These are phyloP conservation scores for Dioszegia hungarica DNA, from an alignment of 768 basidiomycete genomes.

Conservation along the genomic window DNA sequence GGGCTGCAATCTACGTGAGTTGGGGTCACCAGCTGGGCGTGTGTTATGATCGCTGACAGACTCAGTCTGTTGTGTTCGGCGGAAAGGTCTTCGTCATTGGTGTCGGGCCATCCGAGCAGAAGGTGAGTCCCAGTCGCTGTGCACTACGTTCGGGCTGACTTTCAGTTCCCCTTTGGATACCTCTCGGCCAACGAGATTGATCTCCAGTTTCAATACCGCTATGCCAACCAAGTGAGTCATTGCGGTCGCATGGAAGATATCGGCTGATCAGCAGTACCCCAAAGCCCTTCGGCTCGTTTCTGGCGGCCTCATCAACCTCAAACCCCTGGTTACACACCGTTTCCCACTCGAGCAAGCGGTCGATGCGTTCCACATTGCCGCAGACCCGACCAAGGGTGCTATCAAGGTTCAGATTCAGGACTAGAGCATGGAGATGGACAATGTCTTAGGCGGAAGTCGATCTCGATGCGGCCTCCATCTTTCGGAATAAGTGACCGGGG, in stretches of 20 bases:
- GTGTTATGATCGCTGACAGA: background rate
- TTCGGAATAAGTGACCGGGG: too few species aligned
- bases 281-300: slow-evolving; percentile 50
- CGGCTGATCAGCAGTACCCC: slow-evolving; percentile 42
- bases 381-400: slow-evolving; percentile 46
- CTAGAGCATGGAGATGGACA: too few species aligned
- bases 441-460: too few species aligned
- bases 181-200: slow-evolving; percentile 50
- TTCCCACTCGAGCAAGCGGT: slow-evolving; percentile 49
- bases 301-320: slow-evolving; percentile 48
- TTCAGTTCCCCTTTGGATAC: slow-evolving; percentile 49
- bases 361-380: slow-evolving; percentile 50
- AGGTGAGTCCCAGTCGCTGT: slow-evolving; percentile 17
- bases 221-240: slow-evolving; percentile 45
- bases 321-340: slow-evolving; percentile 52
- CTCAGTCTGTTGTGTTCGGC: slow-evolving; percentile 48
- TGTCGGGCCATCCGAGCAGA: slow-evolving; percentile 49
- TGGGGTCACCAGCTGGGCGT: background rate
- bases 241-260: background rate
- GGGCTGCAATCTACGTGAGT: slow-evolving; percentile 50
- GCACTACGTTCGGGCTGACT: background rate
- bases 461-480: too few species aligned
- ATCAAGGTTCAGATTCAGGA: slow-evolving; percentile 51
- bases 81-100: slow-evolving; percentile 52
- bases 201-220: slow-evolving; percentile 51